Conservation (phyloP, 2,329 filamentous ascomycete genomes). For the Penicillium sp. region DNA sequence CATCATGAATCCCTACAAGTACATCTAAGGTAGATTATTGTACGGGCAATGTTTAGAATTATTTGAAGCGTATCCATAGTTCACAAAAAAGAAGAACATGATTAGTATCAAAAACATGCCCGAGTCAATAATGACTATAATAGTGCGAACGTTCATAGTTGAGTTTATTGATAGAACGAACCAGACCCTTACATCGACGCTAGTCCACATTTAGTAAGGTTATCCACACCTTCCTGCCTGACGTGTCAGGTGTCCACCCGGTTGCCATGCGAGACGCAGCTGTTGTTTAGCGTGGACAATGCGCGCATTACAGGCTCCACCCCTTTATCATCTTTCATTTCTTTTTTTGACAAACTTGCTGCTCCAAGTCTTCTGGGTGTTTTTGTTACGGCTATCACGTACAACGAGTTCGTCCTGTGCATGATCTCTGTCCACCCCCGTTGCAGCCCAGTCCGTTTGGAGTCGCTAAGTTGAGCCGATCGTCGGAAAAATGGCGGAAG, state of each 20-base stretch:
- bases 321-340: conserved; percentile 19
- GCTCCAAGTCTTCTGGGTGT: conserved; percentile 2
- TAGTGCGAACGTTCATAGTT: neutral
- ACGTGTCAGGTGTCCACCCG: conserved; percentile 1
- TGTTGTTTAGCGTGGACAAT: conserved; percentile 25
- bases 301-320: conserved; percentile 21
- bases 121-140: neutral
- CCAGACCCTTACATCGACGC: conserved; percentile 16
- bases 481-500: conserved; percentile 40
- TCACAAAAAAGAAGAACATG: neutral
- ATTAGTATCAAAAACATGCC: neutral
- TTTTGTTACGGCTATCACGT: conserved; percentile 6
- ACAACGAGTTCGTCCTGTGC: conserved; percentile 10
- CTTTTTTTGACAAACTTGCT: conserved; percentile 4
- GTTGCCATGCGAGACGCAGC: conserved; percentile 24
- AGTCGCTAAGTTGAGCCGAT: conserved; percentile 17
- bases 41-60: neutral
- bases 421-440: conserved; percentile 13
- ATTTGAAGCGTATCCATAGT: neutral
- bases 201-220: conserved; percentile 4
- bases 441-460: conserved; percentile 19
- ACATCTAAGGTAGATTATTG: conserved; percentile 55
- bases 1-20: conserved; percentile 99
- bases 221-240: conserved; percentile 12
- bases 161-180: neutral